A percentile compares a stretch with the other conserved stretches of the same genome.
These are phyloP conservation scores for Cyclostephanos invisitatus DNA, from an alignment of 108 stramenopile genomes.

Conservation along the genomic window DNA sequence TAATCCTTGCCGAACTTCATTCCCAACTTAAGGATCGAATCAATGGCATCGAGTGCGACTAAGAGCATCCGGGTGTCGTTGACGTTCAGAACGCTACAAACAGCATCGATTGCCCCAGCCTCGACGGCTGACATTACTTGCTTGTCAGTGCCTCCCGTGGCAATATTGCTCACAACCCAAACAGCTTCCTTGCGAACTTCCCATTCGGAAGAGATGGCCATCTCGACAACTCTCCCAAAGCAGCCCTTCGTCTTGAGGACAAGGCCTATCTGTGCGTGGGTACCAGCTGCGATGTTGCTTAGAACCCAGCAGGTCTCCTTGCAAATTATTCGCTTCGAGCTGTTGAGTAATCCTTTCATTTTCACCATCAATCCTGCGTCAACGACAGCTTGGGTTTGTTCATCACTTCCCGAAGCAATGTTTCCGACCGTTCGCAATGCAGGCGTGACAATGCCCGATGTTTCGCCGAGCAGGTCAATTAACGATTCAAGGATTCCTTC, in stretches of 20 bases:
- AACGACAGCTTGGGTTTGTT: slow-evolving; percentile 85
- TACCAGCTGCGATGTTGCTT: slow-evolving; percentile 94
- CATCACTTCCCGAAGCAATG: slow-evolving; percentile 88
- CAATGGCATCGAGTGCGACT: slow-evolving; percentile 76
- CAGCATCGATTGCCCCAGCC: slow-evolving; percentile 63
- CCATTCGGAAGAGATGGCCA: slow-evolving; percentile 71
- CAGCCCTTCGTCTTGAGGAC: slow-evolving; percentile 50
- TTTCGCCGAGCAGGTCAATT: slow-evolving; percentile 52
- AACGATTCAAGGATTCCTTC: slow-evolving; percentile 48
- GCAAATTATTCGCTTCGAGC: slow-evolving; percentile 59
- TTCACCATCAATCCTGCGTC: slow-evolving; percentile 63
- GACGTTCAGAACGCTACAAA: slow-evolving; percentile 65
- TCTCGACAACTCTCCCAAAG: slow-evolving; percentile 51
- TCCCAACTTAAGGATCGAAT: slow-evolving; percentile 63
- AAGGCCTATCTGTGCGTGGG: slow-evolving; percentile 62
- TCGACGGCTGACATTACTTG: slow-evolving; percentile 70
- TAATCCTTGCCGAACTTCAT: slow-evolving; percentile 36
- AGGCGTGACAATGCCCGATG: slow-evolving; percentile 59
- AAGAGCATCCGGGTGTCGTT: slow-evolving; percentile 61
- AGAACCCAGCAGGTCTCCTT: slow-evolving; percentile 93
- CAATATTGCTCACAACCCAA: slow-evolving; percentile 84
- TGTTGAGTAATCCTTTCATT: slow-evolving; percentile 27
- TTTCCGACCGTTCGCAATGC: slow-evolving; percentile 92
- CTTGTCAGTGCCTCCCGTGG: slow-evolving; percentile 58
- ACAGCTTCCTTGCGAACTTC: slow-evolving; percentile 91